These are phyloP conservation scores for Venturia asperata DNA, from an alignment of 2,329 filamentous ascomycete species.

Conservation along the genomic window DNA sequence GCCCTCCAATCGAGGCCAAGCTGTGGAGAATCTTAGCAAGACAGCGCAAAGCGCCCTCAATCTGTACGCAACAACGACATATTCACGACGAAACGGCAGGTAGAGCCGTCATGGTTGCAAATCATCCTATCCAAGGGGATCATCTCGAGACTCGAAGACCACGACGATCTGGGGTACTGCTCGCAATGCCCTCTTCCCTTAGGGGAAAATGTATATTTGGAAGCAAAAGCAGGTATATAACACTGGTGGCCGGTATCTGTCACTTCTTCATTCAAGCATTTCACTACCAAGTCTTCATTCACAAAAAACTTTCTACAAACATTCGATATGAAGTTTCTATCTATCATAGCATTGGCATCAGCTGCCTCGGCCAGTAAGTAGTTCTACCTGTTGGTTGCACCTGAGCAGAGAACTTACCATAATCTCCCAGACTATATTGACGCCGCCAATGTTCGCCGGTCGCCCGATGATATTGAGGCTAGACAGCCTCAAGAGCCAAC, in stretches of 20 bases:
- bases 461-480: not conserved
- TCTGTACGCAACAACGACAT: not conserved
- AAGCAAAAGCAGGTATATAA: constrained; percentile 7
- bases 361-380: constrained; percentile 3
- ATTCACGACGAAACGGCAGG: not conserved
- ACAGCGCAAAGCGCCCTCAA: not conserved
- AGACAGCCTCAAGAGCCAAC: not conserved
- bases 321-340: not conserved
- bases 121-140: not conserved
- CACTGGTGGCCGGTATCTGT: not conserved
- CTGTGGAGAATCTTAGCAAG: not conserved
- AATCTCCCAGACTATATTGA: not conserved
- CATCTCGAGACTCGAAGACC: not conserved
- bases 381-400: not conserved
- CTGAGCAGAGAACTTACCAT: not conserved
- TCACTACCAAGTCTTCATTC: not conserved
- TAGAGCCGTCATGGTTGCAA: not conserved
- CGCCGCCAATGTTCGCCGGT: not conserved
- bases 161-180: not conserved
- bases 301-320: not conserved
- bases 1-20: not conserved
- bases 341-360: not conserved
- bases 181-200: not conserved
- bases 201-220: not conserved
- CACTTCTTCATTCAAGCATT: not conserved